Conservation (phyloP, 1,284 basidiomycete species). For the Paramarasmius palmivorus region DNA sequence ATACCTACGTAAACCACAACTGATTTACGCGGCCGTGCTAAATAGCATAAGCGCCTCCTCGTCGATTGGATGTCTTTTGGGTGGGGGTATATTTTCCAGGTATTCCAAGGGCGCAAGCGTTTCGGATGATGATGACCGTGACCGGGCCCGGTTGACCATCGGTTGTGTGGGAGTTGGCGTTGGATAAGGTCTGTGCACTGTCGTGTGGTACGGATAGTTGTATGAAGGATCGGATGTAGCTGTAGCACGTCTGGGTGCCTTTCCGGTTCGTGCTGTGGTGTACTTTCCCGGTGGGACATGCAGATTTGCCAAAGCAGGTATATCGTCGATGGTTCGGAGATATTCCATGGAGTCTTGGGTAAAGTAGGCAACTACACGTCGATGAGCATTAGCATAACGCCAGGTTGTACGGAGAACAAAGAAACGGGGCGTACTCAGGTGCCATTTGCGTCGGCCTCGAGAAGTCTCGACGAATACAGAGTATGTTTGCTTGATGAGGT, state of each 20-base stretch:
- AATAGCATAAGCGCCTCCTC: slow-evolving; percentile 62
- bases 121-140: slow-evolving; percentile 12
- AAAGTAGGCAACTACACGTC: slow-evolving; percentile 77
- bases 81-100: slow-evolving; percentile 46
- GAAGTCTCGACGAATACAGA: slow-evolving; percentile 69
- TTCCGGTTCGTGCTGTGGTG: slow-evolving; percentile 57
- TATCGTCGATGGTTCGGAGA: slow-evolving; percentile 59
- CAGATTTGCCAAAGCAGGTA: slow-evolving; percentile 51
- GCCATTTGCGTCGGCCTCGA: slow-evolving; percentile 72
- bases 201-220: background rate
- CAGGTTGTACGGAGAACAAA: slow-evolving; percentile 6
- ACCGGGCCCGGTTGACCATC: background rate
- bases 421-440: slow-evolving; percentile 57
- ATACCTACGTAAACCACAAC: too few relatives aligned
- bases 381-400: slow-evolving; percentile 5
- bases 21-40: slow-evolving; percentile 14
- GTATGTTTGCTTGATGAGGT: slow-evolving; percentile 77
- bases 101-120: slow-evolving; percentile 56
- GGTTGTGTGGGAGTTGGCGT: too few relatives aligned
- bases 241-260: slow-evolving; percentile 25
- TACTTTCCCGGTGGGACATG: slow-evolving; percentile 61
- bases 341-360: slow-evolving; percentile 58
- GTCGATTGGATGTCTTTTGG: slow-evolving; percentile 46
- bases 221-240: slow-evolving; percentile 4
- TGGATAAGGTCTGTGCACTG: too few relatives aligned